phyloP scores from a whole-genome alignment of 345 rosid species.

The Corchorus olitorius region DNA sequence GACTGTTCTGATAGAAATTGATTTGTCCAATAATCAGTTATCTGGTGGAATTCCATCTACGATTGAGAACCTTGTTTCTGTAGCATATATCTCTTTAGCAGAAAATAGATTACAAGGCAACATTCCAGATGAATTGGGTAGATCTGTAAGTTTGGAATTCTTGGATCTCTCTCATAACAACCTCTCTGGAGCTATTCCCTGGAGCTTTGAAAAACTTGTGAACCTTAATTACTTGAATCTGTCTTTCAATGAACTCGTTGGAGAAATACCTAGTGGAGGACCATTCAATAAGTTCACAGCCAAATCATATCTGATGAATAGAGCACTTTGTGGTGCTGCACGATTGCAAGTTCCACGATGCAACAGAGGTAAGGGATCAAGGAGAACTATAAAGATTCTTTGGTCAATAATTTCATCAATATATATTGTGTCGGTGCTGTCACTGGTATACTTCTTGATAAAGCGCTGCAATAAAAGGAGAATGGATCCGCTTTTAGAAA shows the following conservation, averaged over 20 bases:
- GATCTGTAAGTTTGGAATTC: constrained; percentile 12
- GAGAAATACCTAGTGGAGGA: constrained; percentile 37
- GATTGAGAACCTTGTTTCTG: too few relatives aligned
- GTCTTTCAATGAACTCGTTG: constrained; percentile 29
- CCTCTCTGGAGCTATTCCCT: constrained; percentile 30
- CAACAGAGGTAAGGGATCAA: too few relatives aligned
- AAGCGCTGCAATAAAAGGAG: neutral
- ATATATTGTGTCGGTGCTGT: neutral
- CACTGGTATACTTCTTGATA: neutral
- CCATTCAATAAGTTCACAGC: constrained; percentile 29
- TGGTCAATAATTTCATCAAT: neutral
- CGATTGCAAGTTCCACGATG: constrained; percentile 18
- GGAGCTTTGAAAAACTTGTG: too few relatives aligned
- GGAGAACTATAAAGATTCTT: neutral
- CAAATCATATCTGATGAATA: constrained; percentile 27
- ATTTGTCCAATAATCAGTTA: constrained; percentile 22
- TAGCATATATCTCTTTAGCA: too few relatives aligned
- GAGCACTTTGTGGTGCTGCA: constrained; percentile 27
- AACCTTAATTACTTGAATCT: constrained; percentile 25
- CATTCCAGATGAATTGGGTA: too few relatives aligned
- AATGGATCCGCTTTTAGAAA: too few relatives aligned
- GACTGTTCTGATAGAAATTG: neutral
- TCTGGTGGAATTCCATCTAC: too few relatives aligned
- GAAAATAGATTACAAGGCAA: too few relatives aligned
- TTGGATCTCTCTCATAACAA: constrained; percentile 28